A percentile compares a stretch with the other conserved stretches of the same genome.
These are phyloP conservation scores for Kodamaea jinghongensis DNA, from an alignment of 805 yeast species.

Conservation along the genomic window DNA sequence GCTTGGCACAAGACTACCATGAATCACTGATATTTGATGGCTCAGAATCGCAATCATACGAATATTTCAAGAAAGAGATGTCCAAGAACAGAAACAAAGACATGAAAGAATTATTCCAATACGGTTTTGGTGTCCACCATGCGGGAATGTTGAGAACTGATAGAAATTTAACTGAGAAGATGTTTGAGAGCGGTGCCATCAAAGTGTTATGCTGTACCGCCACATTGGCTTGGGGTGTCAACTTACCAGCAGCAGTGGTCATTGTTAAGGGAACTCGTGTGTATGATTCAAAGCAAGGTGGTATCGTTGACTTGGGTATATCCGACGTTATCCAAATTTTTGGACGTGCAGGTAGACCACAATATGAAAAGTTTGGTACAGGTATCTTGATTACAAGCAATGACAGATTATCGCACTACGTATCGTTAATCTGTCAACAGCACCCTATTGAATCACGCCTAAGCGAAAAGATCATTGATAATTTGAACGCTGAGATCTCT, in stretches of 20 bases:
- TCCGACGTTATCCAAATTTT: constrained; percentile 97
- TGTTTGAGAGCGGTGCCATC: constrained; percentile 83
- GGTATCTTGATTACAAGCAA: constrained; percentile 85
- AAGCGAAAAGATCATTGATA: constrained; percentile 77
- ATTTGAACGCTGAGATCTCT: constrained; percentile 93
- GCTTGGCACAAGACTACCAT: constrained; percentile 60
- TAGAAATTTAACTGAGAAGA: constrained; percentile 81
- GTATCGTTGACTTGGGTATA: constrained; percentile 88
- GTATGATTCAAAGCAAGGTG: constrained; percentile 92
- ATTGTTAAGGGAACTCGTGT: constrained; percentile 96
- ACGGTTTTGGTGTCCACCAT: constrained; percentile 92
- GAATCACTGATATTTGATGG: constrained; percentile 62
- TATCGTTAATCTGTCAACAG: constrained; percentile 87
- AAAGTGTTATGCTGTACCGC: constrained; percentile 94
- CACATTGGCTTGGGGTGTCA: constrained; percentile 99
- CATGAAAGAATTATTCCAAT: constrained; percentile 69
- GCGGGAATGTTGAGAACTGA: constrained; percentile 96
- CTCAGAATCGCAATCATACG: constrained; percentile 37
- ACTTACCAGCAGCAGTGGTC: constrained; percentile 96
- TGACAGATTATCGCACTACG: constrained; percentile 81
- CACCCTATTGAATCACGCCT: constrained; percentile 93
- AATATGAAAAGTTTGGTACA: constrained; percentile 86
- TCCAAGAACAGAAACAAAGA: constrained; percentile 72
- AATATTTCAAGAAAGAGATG: constrained; percentile 60
- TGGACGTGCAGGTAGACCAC: constrained; percentile 99